Evolutionary conservation across 257 asterid species (phyloP).

Genomic region (Knoxia roxburghii): DNA sequence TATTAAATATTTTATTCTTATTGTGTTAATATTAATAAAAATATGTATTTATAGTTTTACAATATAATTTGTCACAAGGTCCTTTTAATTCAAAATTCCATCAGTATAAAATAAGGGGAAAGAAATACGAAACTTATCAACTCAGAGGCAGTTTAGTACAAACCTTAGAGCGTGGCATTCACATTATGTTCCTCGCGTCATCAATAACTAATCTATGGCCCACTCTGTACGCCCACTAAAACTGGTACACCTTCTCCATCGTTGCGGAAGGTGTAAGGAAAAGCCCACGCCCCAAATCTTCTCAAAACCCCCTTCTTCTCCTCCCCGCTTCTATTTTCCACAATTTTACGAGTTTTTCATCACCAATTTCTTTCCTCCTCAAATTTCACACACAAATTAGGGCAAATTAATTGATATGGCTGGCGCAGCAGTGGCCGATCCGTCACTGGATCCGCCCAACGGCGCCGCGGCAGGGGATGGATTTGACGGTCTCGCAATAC

Average conservation of each 20-base stretch:
- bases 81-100: too few species aligned
- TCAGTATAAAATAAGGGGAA: too few species aligned
- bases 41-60: too few species aligned
- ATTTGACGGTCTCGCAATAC: slow-evolving; percentile 33
- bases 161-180: not conserved
- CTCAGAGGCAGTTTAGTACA: too few species aligned
- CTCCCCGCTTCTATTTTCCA: not conserved
- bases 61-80: too few species aligned
- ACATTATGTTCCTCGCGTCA: not conserved
- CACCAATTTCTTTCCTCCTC: not conserved
- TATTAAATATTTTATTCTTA: too few species aligned
- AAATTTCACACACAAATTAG: too few species aligned
- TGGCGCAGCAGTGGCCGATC: slow-evolving; percentile 32
- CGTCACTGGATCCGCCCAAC: not conserved
- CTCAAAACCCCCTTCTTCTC: not conserved
- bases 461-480: slow-evolving; percentile 18
- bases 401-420: slow-evolving; percentile 26
- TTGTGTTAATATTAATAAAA: too few species aligned
- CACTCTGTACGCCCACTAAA: not conserved
- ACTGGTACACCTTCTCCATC: not conserved
- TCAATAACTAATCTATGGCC: not conserved
- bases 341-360: not conserved
- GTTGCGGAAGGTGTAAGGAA: not conserved
- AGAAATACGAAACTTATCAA: too few species aligned
- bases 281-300: not conserved